Evolutionary conservation across 345 rosid genomes (phyloP).

Genomic region (Arabidopsis suecica): DNA sequence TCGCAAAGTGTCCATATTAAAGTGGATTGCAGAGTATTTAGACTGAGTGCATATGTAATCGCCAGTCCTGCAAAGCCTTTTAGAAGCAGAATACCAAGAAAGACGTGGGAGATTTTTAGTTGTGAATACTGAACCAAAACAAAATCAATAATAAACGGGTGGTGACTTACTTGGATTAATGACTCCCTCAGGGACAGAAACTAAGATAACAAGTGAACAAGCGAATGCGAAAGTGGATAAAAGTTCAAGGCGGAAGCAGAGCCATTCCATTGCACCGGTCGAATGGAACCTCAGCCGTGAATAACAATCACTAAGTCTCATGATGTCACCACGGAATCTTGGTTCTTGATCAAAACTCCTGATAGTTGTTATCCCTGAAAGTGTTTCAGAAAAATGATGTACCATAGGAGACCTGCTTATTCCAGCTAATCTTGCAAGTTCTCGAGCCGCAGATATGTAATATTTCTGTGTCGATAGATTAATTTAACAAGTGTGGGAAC

Average conservation of each 20-base stretch:
- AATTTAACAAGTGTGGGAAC: conserved; percentile 1
- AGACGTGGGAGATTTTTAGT: background rate
- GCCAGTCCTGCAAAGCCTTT: conserved; percentile 64
- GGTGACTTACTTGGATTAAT: conserved; percentile 65
- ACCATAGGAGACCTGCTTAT: conserved; percentile 75
- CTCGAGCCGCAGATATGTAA: conserved; percentile 74
- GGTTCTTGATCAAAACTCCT: conserved; percentile 75
- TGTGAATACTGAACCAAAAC: background rate
- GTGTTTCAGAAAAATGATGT: conserved; percentile 78
- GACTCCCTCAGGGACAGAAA: conserved; percentile 57
- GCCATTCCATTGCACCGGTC: conserved; percentile 73
- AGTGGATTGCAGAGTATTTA: conserved; percentile 54
- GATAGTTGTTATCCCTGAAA: conserved; percentile 69
- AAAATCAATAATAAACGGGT: background rate
- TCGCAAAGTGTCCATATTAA: conserved; percentile 58
- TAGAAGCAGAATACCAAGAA: conserved; percentile 1
- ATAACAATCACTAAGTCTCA: conserved; percentile 59
- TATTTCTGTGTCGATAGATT: conserved; percentile 57
- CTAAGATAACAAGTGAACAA: conserved; percentile 60
- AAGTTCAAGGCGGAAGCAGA: conserved; percentile 70
- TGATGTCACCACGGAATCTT: conserved; percentile 60
- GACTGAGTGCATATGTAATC: conserved; percentile 60
- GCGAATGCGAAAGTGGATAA: conserved; percentile 63
- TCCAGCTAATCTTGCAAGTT: conserved; percentile 70
- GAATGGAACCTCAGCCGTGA: conserved; percentile 61